Conservation (phyloP, 2,329 filamentous ascomycete species). For the Elsinoe necatrix region DNA sequence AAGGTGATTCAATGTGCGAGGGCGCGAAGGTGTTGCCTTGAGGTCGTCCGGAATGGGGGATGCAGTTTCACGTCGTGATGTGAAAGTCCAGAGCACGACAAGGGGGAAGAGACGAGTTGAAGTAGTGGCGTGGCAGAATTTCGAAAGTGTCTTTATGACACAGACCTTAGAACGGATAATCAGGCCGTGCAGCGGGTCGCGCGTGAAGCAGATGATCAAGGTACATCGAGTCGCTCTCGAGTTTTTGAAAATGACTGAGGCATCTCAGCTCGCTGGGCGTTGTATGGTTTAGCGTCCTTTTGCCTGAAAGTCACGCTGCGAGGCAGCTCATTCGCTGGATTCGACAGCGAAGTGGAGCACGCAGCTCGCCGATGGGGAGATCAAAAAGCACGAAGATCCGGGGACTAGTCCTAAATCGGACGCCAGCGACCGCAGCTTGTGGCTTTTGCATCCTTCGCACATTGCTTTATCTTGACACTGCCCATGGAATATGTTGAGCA, state of each 20-base stretch:
- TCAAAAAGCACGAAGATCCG: background rate
- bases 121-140: background rate
- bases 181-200: constrained; percentile 14
- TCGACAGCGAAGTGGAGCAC: background rate
- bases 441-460: background rate
- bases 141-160: background rate
- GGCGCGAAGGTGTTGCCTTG: background rate
- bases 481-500: background rate
- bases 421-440: background rate
- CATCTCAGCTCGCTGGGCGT: constrained; percentile 7
- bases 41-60: background rate
- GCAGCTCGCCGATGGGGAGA: background rate
- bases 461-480: background rate
- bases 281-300: background rate
- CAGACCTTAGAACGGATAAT: background rate
- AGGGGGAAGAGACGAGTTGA: background rate
- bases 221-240: background rate
- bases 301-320: background rate
- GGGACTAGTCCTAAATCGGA: background rate
- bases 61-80: background rate
- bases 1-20: background rate
- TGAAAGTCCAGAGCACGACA: background rate
- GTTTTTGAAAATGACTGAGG: background rate
- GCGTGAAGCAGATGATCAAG: constrained; percentile 14
- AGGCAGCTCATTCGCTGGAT: background rate